phyloP scores from a whole-genome alignment of 2,329 filamentous ascomycete species.

The Nannizzia gypsea region DNA sequence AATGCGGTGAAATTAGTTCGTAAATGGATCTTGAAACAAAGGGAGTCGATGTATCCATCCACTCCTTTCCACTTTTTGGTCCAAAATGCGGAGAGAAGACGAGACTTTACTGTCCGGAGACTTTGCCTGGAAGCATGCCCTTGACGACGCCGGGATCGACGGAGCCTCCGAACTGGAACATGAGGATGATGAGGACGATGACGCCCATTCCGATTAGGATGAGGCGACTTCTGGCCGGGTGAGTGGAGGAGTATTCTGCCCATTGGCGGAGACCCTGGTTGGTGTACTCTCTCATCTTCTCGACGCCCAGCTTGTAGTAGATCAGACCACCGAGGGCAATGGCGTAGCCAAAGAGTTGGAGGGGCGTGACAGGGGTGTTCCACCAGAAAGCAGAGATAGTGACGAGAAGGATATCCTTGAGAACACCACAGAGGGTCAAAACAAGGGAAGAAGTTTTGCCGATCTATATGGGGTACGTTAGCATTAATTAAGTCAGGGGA shows the following conservation, averaged over 20 bases:
- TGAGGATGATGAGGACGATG: slow-evolving; percentile 9
- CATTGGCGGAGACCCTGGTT: slow-evolving; percentile 62
- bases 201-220: slow-evolving; percentile 39
- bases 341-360: slow-evolving; percentile 68
- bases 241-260: slow-evolving; percentile 71
- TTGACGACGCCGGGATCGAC: slow-evolving; percentile 11
- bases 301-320: slow-evolving; percentile 60
- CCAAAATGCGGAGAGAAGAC: neutral
- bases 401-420: slow-evolving; percentile 80
- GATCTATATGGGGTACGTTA: slow-evolving; percentile 45
- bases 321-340: slow-evolving; percentile 55
- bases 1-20: neutral
- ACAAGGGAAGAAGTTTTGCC: slow-evolving; percentile 78
- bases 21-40: neutral
- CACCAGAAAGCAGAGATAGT: slow-evolving; percentile 65
- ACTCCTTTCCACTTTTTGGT: neutral
- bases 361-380: slow-evolving; percentile 55
- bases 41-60: neutral
- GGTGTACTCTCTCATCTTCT: slow-evolving; percentile 71
- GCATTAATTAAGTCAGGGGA: neutral
- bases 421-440: slow-evolving; percentile 72
- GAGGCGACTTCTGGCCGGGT: slow-evolving; percentile 67
- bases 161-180: slow-evolving; percentile 10
- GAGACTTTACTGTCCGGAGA: neutral
- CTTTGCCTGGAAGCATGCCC: slow-evolving; percentile 10